Percentiles rank a stretch among this genome's conserved stretches.
Conservation (phyloP, 208 protist genomes). For the Trichomonas gallinae region DNA sequence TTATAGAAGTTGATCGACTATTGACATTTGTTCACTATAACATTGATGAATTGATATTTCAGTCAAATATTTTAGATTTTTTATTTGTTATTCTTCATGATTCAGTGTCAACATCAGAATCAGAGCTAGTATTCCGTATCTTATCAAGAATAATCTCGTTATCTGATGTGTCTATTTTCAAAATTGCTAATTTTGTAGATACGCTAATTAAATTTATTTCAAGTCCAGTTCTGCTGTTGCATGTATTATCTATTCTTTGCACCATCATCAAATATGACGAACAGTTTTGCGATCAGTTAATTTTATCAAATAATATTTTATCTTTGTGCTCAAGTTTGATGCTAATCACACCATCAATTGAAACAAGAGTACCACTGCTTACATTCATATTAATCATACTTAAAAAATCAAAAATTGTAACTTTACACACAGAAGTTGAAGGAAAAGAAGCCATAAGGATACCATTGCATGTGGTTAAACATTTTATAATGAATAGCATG, state of each 20-base stretch:
- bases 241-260: neutral
- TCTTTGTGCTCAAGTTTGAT: neutral
- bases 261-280: neutral
- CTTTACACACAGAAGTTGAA: neutral
- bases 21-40: neutral
- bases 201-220: neutral
- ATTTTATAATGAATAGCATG: neutral
- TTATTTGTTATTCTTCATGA: neutral
- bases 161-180: neutral
- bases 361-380: neutral
- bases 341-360: neutral
- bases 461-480: neutral
- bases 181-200: neutral
- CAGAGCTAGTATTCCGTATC: neutral
- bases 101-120: neutral
- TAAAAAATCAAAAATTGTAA: neutral
- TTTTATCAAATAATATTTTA: neutral
- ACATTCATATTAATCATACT: neutral
- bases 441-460: neutral
- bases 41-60: neutral
- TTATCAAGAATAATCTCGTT: neutral
- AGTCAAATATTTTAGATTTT: neutral
- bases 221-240: neutral
- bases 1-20: neutral
- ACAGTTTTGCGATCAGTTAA: neutral